Base-by-base conservation (phyloP, 768 basidiomycete species). In the Russula olivacea region DNA sequence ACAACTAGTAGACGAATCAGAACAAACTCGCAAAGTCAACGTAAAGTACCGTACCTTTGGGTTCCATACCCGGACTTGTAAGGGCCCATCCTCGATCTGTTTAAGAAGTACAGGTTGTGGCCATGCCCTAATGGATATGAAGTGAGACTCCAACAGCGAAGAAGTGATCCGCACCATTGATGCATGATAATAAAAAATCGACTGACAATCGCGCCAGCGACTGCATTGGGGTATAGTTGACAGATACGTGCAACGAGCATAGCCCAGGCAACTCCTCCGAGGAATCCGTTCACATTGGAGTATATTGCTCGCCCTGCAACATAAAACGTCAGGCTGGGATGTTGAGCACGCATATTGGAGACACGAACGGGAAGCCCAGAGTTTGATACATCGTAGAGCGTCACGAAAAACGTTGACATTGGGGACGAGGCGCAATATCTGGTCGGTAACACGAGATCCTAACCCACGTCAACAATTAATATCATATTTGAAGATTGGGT, bases 191-290 rank as follows among this genome's bases (percentile, higher is more conserved):
- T 92, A 72, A 98, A 99, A 77, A 99, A 98, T 68, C 94, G 83
- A 77, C 93, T 94, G 73, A 99, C 93, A 68, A 99, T 94, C 4
- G 91, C 92, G 17, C 94, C 93, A 14, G 95, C 93, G 63, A 87
- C 86, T 9, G 93, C 95, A 65, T 88, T 97, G 34, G 97, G 97
- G 74, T 98, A 99, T 59, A 99, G 76, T 71, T 99, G 97, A 77
- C 97, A 99, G 81, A 98, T 94, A 74, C 97, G 87, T 55, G 97
- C 97, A n/a, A 98, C 95, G 45, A 98, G 84, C 80, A 98, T 90
- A 4, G 96, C 92, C 97, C 97, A 99, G 32, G 95, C 96, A 2
- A 98, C 96, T 71, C 97, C 97, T 61, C 97, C 97, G 36, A 96
- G 82, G 74, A 98, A 99, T 21, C 96, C 97, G 69, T 93, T 93